A percentile compares a stretch with the other conserved stretches of the same genome.
Conservation (phyloP, 352 stramenopile genomes). For the Phytophthora capsici region DNA sequence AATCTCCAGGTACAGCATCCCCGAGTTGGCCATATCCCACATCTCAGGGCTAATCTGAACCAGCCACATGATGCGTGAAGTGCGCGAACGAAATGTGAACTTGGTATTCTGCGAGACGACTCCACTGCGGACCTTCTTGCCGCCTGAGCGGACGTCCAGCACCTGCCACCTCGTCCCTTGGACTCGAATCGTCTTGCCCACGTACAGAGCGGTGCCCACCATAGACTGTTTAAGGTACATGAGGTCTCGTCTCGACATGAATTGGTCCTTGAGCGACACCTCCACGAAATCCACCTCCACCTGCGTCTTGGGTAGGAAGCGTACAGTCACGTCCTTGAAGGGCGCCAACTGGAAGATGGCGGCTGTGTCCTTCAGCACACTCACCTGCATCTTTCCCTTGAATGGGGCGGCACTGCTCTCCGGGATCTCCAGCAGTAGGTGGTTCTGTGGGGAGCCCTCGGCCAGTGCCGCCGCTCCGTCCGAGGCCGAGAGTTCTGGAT, state of each 20-base stretch:
- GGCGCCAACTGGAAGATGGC: conserved; percentile 72
- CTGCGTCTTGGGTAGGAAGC: conserved; percentile 77
- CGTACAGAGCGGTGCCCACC: conserved; percentile 71
- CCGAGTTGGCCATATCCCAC: conserved; percentile 93
- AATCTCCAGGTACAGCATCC: conserved; percentile 91
- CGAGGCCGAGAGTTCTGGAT: conserved; percentile 41
- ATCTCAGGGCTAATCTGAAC: conserved; percentile 96
- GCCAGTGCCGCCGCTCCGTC: conserved; percentile 35
- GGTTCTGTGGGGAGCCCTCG: conserved; percentile 53
- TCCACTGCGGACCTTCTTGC: conserved; percentile 89
- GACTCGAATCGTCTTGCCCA: conserved; percentile 79
- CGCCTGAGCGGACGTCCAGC: conserved; percentile 90
- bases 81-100: conserved; percentile 95
- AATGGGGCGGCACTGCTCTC: conserved; percentile 67
- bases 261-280: conserved; percentile 92
- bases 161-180: conserved; percentile 84
- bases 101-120: conserved; percentile 96
- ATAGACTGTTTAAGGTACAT: conserved; percentile 86
- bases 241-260: conserved; percentile 92
- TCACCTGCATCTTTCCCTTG: conserved; percentile 83
- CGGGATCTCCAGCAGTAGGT: conserved; percentile 83
- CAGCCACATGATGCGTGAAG: conserved; percentile 97
- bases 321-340: conserved; percentile 85
- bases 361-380: conserved; percentile 84
- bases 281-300: conserved; percentile 91